Conservation (phyloP, 768 basidiomycete genomes). For the Mycena alexandri region DNA sequence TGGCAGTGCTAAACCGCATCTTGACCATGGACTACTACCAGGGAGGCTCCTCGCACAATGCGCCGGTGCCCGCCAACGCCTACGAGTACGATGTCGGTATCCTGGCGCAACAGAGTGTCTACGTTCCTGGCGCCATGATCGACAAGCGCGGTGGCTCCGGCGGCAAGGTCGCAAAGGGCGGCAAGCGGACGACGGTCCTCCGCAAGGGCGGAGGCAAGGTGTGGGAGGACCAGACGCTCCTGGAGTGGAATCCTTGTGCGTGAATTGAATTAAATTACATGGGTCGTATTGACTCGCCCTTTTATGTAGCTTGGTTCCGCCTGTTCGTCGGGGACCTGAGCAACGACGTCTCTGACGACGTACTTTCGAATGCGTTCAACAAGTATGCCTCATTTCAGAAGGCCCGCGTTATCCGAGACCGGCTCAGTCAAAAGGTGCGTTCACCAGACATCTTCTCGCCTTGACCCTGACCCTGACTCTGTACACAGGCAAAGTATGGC, state of each 20-base stretch:
- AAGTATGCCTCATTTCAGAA: constrained; percentile 95
- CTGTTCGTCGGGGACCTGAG: constrained; percentile 98
- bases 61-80: constrained; percentile 89
- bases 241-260: constrained; percentile 98
- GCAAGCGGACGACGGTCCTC: constrained; percentile 93
- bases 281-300: constrained; percentile 30
- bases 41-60: constrained; percentile 75
- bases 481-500: constrained; percentile 88
- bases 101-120: constrained; percentile 91
- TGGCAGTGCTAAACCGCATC: too few species aligned
- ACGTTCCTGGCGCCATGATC: constrained; percentile 92
- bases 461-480: constrained; percentile 1
- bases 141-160: constrained; percentile 90
- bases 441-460: neutral
- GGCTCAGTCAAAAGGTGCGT: constrained; percentile 89
- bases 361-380: constrained; percentile 92
- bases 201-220: constrained; percentile 96
- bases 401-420: constrained; percentile 94
- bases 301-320: constrained; percentile 88
- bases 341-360: constrained; percentile 97
- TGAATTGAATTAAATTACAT: constrained; percentile 29
- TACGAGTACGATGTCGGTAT: constrained; percentile 95
- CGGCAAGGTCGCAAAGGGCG: constrained; percentile 88
- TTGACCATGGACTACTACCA: constrained; percentile 66
- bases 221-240: constrained; percentile 97